Evolutionary conservation across 2,329 filamentous ascomycete species (phyloP).

Genomic region (Scopulariopsis brevicaulis): DNA sequence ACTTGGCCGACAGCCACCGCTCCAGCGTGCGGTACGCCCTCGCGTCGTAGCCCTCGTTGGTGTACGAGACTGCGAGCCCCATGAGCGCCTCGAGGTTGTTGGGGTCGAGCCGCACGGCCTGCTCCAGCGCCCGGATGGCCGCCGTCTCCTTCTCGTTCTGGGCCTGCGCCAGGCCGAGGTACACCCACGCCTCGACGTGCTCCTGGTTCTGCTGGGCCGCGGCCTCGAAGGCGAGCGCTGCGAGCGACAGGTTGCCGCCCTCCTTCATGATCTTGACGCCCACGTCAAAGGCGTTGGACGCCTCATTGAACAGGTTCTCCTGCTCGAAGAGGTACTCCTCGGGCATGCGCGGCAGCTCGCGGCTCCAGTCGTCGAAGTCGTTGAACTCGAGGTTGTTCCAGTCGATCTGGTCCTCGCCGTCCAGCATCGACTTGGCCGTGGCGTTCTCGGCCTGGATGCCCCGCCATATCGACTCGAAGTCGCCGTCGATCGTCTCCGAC

Average conservation of each 20-base stretch:
- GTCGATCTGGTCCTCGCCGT: slow-evolving; percentile 63
- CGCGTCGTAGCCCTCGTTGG: slow-evolving; percentile 96
- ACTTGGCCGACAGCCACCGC: slow-evolving; percentile 93
- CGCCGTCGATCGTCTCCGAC: slow-evolving; percentile 64
- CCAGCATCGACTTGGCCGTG: neutral
- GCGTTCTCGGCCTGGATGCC: slow-evolving; percentile 61
- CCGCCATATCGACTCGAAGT: slow-evolving; percentile 85
- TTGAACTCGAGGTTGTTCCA: slow-evolving; percentile 59
- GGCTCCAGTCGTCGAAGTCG: slow-evolving; percentile 49
- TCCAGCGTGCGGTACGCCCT: slow-evolving; percentile 94
- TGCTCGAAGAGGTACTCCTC: slow-evolving; percentile 93
- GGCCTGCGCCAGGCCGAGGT: slow-evolving; percentile 82
- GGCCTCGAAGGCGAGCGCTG: slow-evolving; percentile 89
- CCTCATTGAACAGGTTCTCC: slow-evolving; percentile 77
- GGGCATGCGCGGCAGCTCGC: slow-evolving; percentile 58
- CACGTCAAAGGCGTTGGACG: slow-evolving; percentile 81
- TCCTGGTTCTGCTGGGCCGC: slow-evolving; percentile 81
- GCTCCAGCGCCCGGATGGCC: slow-evolving; percentile 86
- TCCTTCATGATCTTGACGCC: slow-evolving; percentile 87
- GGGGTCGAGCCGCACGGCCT: slow-evolving; percentile 78
- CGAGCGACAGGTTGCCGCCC: slow-evolving; percentile 86
- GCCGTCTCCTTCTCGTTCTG: slow-evolving; percentile 98
- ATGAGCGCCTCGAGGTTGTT: slow-evolving; percentile 83
- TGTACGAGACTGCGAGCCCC: slow-evolving; percentile 93
- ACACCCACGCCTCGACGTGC: slow-evolving; percentile 88